Evolutionary conservation across 2,329 filamentous ascomycete genomes (phyloP).

Genomic region (Xylaria arbuscula): DNA sequence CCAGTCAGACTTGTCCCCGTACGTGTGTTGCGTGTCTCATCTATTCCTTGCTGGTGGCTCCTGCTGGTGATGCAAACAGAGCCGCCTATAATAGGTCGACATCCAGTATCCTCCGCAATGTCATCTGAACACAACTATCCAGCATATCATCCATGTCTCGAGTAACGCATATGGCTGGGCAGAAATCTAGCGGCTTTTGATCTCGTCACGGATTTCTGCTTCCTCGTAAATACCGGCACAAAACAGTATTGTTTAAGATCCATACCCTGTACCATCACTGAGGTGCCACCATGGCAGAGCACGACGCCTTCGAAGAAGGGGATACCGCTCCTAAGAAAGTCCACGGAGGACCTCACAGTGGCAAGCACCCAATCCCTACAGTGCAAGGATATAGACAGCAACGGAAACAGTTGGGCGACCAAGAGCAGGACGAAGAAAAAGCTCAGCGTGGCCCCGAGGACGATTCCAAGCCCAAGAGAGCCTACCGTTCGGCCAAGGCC

Average conservation of each 20-base stretch:
- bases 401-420: slow-evolving; percentile 56
- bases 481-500: slow-evolving; percentile 53
- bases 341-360: slow-evolving; percentile 43
- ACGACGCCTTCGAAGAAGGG: slow-evolving; percentile 39
- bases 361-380: slow-evolving; percentile 55
- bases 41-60: slow-evolving; percentile 6
- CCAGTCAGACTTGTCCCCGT: slow-evolving; percentile 1
- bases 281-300: slow-evolving; percentile 36
- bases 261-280: background rate
- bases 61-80: slow-evolving; percentile 10
- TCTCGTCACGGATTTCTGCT: background rate
- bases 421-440: slow-evolving; percentile 51
- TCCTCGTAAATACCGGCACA: background rate
- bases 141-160: slow-evolving; percentile 2
- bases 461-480: slow-evolving; percentile 51
- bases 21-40: slow-evolving; percentile 6
- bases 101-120: slow-evolving; percentile 17
- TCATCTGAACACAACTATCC: slow-evolving; percentile 1
- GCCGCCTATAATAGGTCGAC: slow-evolving; percentile 11
- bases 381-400: slow-evolving; percentile 62
- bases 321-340: slow-evolving; percentile 32
- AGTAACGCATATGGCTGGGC: background rate
- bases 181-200: background rate
- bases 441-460: slow-evolving; percentile 51
- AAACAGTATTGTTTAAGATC: background rate